Conservation (phyloP, 345 rosid species). For the Rhodomyrtus tomentosa region DNA sequence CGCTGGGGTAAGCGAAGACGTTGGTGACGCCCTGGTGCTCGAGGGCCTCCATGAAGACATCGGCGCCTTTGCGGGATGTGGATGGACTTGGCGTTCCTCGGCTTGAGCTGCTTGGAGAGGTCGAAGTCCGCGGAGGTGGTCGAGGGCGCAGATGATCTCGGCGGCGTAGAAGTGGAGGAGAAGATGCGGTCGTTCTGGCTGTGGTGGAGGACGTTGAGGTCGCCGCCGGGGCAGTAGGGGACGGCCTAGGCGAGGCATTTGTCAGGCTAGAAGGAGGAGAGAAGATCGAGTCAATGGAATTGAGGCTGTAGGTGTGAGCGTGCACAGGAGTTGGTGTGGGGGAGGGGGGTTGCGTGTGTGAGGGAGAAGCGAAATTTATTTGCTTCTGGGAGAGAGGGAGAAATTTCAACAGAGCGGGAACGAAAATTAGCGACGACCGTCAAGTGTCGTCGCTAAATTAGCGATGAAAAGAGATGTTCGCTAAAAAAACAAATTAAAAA, state of each 20-base stretch:
- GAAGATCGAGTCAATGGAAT: too few species aligned
- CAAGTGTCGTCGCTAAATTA: too few species aligned
- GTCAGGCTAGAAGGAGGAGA: constrained; percentile 45
- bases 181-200: constrained; percentile 72
- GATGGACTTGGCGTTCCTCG: neutral
- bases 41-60: constrained; percentile 85
- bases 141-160: constrained; percentile 77
- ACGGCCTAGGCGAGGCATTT: constrained; percentile 75
- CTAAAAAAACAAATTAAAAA: too few species aligned
- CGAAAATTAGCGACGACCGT: too few species aligned
- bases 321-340: too few species aligned
- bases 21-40: constrained; percentile 71
- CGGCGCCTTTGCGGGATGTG: constrained; percentile 74
- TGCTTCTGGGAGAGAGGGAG: too few species aligned
- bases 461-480: too few species aligned
- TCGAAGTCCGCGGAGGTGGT: constrained; percentile 86
- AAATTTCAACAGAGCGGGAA: too few species aligned
- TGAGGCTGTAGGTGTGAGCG: too few species aligned
- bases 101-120: too few species aligned
- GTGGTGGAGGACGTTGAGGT: constrained; percentile 74
- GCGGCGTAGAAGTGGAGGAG: constrained; percentile 73
- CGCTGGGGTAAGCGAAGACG: constrained; percentile 93
- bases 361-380: too few species aligned
- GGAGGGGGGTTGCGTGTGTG: too few species aligned
- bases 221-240: constrained; percentile 91